Percentiles rank a stretch among this genome's conserved stretches.
These are phyloP conservation scores for Prunus yedoensis DNA, from an alignment of 331 rosid genomes.

Conservation along the genomic window DNA sequence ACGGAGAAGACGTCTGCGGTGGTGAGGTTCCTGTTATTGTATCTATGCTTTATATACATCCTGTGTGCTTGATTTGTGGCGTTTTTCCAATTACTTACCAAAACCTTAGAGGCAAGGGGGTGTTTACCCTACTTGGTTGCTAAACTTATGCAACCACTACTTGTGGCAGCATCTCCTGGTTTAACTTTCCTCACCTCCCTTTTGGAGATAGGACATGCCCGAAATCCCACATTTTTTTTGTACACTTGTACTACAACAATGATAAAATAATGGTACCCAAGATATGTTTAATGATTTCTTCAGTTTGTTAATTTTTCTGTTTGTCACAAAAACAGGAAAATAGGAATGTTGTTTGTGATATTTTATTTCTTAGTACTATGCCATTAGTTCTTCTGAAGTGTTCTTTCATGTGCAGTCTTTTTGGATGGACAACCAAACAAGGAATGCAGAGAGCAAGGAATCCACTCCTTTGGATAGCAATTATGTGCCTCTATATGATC, in stretches of 20 bases:
- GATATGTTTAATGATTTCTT: background rate
- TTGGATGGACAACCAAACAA: slow-evolving; percentile 83
- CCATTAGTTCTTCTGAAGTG: slow-evolving; percentile 7
- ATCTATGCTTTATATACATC: slow-evolving; percentile 12
- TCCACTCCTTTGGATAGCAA: slow-evolving; percentile 58
- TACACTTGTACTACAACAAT: background rate
- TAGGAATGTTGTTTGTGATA: background rate
- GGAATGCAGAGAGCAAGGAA: slow-evolving; percentile 42
- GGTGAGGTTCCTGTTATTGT: slow-evolving; percentile 56
- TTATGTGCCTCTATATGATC: slow-evolving; percentile 87
- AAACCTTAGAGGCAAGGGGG: background rate
- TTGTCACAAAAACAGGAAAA: background rate
- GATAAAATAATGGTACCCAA: no score
- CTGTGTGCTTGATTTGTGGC: slow-evolving; percentile 1
- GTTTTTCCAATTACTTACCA: background rate
- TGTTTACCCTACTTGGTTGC: background rate
- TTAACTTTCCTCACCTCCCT: background rate
- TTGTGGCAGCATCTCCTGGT: slow-evolving; percentile 4
- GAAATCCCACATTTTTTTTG: background rate
- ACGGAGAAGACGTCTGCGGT: slow-evolving; percentile 60
- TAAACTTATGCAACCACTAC: background rate
- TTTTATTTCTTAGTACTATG: background rate
- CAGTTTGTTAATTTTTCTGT: background rate
- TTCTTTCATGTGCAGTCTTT: slow-evolving; percentile 68
- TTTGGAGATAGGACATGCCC: background rate